A percentile compares a stretch with the other conserved stretches of the same genome.
phyloP scores from a whole-genome alignment of 768 basidiomycete genomes.

The Tricholoma bakamatsutake region DNA sequence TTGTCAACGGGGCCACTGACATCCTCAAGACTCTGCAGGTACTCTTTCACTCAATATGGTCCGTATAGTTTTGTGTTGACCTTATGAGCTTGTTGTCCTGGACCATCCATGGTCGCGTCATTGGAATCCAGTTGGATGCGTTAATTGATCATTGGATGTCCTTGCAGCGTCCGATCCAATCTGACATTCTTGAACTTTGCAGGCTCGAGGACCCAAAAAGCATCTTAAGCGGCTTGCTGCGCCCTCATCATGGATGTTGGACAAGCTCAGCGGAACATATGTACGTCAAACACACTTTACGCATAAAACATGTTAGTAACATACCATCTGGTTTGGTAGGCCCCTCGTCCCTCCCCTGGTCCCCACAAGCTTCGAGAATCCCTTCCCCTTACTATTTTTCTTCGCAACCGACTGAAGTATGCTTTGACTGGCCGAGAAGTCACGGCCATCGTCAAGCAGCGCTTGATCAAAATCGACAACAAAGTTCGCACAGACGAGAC shows the following conservation, averaged over 20 bases:
- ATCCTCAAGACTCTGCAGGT: slow-evolving; percentile 40
- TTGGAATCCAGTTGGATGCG: slow-evolving; percentile 35
- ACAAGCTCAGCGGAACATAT: slow-evolving; percentile 95
- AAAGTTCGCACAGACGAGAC: slow-evolving; percentile 98
- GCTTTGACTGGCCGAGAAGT: slow-evolving; percentile 97
- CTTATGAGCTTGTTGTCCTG: slow-evolving; percentile 17
- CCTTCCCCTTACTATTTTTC: slow-evolving; percentile 94
- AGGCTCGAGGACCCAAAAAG: slow-evolving; percentile 99
- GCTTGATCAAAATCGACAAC: slow-evolving; percentile 95
- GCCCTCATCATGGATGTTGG: slow-evolving; percentile 99
- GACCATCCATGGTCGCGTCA: slow-evolving; percentile 14
- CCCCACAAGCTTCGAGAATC: slow-evolving; percentile 99
- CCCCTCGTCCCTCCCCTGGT: slow-evolving; percentile 95
- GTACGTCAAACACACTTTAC: slow-evolving; percentile 40
- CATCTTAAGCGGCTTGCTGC: slow-evolving; percentile 97
- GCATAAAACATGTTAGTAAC: not conserved
- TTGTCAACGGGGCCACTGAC: slow-evolving; percentile 39
- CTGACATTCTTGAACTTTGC: slow-evolving; percentile 22
- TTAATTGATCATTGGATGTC: slow-evolving; percentile 30
- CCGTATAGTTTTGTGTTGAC: slow-evolving; percentile 24
- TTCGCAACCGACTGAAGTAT: slow-evolving; percentile 99
- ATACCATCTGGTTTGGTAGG: slow-evolving; percentile 37
- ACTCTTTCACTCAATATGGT: slow-evolving; percentile 42
- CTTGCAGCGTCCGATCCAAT: slow-evolving; percentile 18
- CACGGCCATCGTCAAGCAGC: slow-evolving; percentile 89